Conservation (phyloP, 2,329 filamentous ascomycete genomes). For the Incumbomyces lentus region DNA sequence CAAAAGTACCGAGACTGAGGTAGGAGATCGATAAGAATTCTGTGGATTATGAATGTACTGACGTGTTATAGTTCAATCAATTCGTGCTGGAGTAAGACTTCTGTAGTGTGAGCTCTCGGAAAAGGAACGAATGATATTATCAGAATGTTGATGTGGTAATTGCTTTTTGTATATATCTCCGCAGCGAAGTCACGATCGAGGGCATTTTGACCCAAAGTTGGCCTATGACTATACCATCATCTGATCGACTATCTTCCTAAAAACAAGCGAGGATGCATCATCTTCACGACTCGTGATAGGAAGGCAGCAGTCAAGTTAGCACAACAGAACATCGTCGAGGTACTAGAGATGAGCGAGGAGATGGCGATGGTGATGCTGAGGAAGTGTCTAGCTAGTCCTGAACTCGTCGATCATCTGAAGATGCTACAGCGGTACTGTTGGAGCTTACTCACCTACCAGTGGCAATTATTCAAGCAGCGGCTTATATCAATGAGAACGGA, state of each 20-base stretch:
- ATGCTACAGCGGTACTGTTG: slow-evolving; percentile 9
- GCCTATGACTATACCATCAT: neutral
- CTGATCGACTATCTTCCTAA: slow-evolving; percentile 14
- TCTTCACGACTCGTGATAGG: slow-evolving; percentile 19
- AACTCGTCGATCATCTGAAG: slow-evolving; percentile 1
- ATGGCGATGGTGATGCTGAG: slow-evolving; percentile 4
- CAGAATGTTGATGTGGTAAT: too few relatives aligned
- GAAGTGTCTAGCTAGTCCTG: neutral
- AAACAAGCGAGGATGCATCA: slow-evolving; percentile 13
- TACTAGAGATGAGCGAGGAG: slow-evolving; percentile 10
- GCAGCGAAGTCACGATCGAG: too few relatives aligned
- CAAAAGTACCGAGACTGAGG: too few relatives aligned
- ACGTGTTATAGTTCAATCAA: too few relatives aligned
- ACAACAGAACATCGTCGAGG: neutral
- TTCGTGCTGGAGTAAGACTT: too few relatives aligned
- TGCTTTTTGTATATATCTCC: too few relatives aligned
- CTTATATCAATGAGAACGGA: slow-evolving; percentile 15
- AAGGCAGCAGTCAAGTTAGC: slow-evolving; percentile 5
- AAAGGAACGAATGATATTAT: too few relatives aligned
- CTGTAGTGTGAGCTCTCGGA: too few relatives aligned
- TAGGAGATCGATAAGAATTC: too few relatives aligned
- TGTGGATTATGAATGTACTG: too few relatives aligned
- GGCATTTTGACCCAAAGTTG: too few relatives aligned
- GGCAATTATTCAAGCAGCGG: slow-evolving; percentile 21
- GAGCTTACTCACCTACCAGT: slow-evolving; percentile 20